Evolutionary conservation across 768 basidiomycete species (phyloP), one percentile per base, ranked within the genome.

Genomic region (Boletus subcaerulescens): DNA sequence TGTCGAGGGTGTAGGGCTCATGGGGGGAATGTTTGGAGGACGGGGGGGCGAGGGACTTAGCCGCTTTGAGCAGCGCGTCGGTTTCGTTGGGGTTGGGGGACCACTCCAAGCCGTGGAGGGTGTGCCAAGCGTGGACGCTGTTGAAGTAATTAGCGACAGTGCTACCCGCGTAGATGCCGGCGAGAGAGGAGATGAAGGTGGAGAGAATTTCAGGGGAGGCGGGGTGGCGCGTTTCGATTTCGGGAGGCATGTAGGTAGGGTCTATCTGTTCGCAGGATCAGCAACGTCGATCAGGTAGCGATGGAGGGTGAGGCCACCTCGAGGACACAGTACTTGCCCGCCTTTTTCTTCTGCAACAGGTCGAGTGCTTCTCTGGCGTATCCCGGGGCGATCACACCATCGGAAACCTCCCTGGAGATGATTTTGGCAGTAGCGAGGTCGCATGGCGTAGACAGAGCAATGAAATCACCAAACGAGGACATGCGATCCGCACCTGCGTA

Each of bases 401-500:
- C 97, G 0, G 97, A 98, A 11, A 99, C 97, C 69, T 99, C 97
- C 17, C 97, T 84, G n/a, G 93, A 95, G 67, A 99, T 97, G 69
- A 99, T 95, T 60, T 85, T 87, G 41, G 97, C 97, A 10, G 97
- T 98, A 2, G 92, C 88, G 36, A 94, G 77, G 68, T 99, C 97
- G 74, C 95, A 97, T 18, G 87, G 84, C 26, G 89, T 86, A 17
- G 94, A 97, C 12, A 99, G 80, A 0, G 94, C 97, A 63, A 99
- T 95, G 70, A 98, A 99, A 75, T 99, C 97, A 5, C 97, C 97
- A 69, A 98, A 99, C 3, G 96, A 98, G 1, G 96, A 98, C 97
- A 99, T 99, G 50, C 97, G 86, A 70, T 99, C 97, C 22, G 97
- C 96, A 53, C 94, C 91, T 91, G 60, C 7, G 60, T 52, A 60